phyloP scores from a whole-genome alignment of 495 filamentous ascomycete genomes.

The Aspergillus biplanus region DNA sequence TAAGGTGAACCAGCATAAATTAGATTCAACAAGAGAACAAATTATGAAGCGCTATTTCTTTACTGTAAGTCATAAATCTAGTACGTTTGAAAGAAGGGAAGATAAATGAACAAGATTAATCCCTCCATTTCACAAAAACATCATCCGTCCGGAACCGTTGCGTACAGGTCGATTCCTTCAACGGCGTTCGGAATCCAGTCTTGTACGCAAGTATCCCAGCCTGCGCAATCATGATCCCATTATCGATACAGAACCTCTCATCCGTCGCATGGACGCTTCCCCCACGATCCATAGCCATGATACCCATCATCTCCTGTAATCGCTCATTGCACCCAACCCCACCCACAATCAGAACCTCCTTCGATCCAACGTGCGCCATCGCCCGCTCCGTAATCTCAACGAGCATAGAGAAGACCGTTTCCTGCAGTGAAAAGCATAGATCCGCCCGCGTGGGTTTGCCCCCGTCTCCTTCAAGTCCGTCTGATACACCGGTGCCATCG shows the following conservation, averaged over 20 bases:
- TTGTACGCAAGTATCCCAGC: slow-evolving; percentile 84
- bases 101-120: slow-evolving; percentile 34
- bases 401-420: slow-evolving; percentile 94
- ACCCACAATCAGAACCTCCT: slow-evolving; percentile 90
- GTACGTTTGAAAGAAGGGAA: no score
- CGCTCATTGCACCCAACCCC: slow-evolving; percentile 98
- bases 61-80: no score
- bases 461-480: slow-evolving; percentile 33
- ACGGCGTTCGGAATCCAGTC: slow-evolving; percentile 72
- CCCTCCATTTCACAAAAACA: slow-evolving; percentile 89
- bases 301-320: slow-evolving; percentile 96
- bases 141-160: slow-evolving; percentile 96
- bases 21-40: no score
- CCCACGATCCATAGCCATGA: slow-evolving; percentile 89
- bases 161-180: slow-evolving; percentile 87
- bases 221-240: slow-evolving; percentile 99
- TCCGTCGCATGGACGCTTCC: slow-evolving; percentile 94
- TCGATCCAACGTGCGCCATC: slow-evolving; percentile 94
- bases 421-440: slow-evolving; percentile 92
- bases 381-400: slow-evolving; percentile 98
- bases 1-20: background rate
- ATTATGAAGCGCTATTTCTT: no score
- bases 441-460: slow-evolving; percentile 74
- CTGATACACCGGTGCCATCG: slow-evolving; percentile 7
- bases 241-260: slow-evolving; percentile 97